Conservation (phyloP, 768 basidiomycete genomes). For the Amyloporia xantha region DNA sequence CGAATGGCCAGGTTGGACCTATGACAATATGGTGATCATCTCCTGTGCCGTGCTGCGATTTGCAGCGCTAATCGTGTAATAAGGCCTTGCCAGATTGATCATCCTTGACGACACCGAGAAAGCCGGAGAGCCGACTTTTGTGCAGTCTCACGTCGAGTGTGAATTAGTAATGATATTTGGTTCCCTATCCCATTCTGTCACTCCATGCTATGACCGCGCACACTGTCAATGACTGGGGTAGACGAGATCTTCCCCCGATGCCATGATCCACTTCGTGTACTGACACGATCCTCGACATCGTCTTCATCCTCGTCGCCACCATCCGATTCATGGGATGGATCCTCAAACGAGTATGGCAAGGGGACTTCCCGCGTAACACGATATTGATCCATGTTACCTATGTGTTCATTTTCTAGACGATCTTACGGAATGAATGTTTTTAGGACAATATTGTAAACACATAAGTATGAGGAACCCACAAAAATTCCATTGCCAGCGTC, state of each 20-base stretch:
- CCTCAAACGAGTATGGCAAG: slow-evolving; percentile 65
- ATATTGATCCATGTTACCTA: slow-evolving; percentile 91
- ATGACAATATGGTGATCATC: too few species aligned
- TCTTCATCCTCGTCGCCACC: slow-evolving; percentile 41
- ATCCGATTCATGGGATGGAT: slow-evolving; percentile 32
- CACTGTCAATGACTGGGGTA: too few species aligned
- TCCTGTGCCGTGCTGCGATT: too few species aligned
- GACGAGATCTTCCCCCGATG: slow-evolving; percentile 5
- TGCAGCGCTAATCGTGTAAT: too few species aligned
- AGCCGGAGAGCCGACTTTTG: too few species aligned
- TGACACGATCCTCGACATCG: slow-evolving; percentile 23
- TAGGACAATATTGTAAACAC: slow-evolving; percentile 34
- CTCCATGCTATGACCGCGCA: too few species aligned
- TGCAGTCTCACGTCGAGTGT: too few species aligned
- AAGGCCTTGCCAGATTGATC: too few species aligned
- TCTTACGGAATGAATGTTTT: slow-evolving; percentile 35
- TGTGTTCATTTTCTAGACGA: slow-evolving; percentile 85
- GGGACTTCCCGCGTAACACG: slow-evolving; percentile 83
- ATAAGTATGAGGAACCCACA: slow-evolving; percentile 66
- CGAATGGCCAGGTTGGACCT: too few species aligned
- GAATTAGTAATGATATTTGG: too few species aligned
- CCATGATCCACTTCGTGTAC: slow-evolving; percentile 15
- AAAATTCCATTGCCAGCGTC: slow-evolving; percentile 91
- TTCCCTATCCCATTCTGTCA: too few species aligned
- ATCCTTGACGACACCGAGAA: too few species aligned